A percentile compares a stretch with the other conserved stretches of the same genome.
phyloP scores from a whole-genome alignment of 345 rosid genomes.

The Syzygium grande region DNA sequence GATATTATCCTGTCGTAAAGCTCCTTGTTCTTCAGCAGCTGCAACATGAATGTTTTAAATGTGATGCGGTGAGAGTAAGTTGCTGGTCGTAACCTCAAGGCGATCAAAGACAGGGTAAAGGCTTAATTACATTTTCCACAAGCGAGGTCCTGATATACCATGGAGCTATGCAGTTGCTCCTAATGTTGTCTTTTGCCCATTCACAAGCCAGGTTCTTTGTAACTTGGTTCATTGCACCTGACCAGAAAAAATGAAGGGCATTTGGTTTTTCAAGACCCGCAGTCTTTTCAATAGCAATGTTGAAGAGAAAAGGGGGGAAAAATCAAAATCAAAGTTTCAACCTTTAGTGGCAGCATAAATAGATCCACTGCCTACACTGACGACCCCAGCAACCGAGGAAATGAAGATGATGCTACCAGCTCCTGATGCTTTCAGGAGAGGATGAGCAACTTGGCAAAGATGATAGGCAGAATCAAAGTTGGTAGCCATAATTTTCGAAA shows the following conservation, averaged over 20 bases:
- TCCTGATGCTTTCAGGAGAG: slow-evolving; percentile 80
- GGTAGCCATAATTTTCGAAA: slow-evolving; percentile 42
- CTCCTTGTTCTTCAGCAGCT: slow-evolving; percentile 49
- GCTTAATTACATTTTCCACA: slow-evolving; percentile 46
- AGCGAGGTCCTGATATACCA: slow-evolving; percentile 83
- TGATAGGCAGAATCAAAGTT: slow-evolving; percentile 80
- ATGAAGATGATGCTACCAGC: slow-evolving; percentile 74
- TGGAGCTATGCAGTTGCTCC: slow-evolving; percentile 73
- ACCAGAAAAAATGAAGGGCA: not conserved
- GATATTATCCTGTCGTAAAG: slow-evolving; percentile 34
- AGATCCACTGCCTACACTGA: slow-evolving; percentile 43
- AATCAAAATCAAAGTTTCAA: slow-evolving; percentile 3
- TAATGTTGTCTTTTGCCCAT: slow-evolving; percentile 88
- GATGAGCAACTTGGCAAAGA: slow-evolving; percentile 72
- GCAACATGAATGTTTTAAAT: not conserved
- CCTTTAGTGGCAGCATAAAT: slow-evolving; percentile 77
- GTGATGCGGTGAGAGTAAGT: not conserved
- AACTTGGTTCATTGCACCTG: slow-evolving; percentile 82
- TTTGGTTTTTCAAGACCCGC: not conserved
- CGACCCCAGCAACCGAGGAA: slow-evolving; percentile 69
- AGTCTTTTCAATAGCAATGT: not conserved
- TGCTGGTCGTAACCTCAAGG: not conserved
- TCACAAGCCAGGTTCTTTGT: slow-evolving; percentile 82
- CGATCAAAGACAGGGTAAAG: not conserved
- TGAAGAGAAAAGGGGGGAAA: not conserved